Evolutionary conservation across 2,329 filamentous ascomycete genomes (phyloP).

Genomic region (Diaporthe ilicicola): DNA sequence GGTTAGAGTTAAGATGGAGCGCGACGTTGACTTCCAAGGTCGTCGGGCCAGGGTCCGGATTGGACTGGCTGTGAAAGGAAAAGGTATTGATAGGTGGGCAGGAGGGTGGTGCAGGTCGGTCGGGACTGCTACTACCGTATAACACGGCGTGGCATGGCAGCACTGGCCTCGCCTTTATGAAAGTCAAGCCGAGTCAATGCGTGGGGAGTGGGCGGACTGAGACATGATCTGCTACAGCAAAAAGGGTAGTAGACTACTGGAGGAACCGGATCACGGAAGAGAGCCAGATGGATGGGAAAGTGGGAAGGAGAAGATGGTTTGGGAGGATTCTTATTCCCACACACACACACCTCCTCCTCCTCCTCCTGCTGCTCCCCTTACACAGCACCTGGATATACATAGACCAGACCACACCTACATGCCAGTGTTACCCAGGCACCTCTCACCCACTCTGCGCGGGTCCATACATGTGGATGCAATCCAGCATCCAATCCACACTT

Average conservation of each 20-base stretch:
- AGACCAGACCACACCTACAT: background rate
- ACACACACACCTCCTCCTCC: background rate
- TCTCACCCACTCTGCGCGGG: background rate
- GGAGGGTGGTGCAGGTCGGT: conserved; percentile 12
- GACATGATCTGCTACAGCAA: conserved; percentile 49
- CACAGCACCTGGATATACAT: background rate
- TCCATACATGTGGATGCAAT: background rate
- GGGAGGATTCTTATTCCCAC: conserved; percentile 18
- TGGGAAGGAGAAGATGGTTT: conserved; percentile 1
- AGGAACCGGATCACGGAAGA: conserved; percentile 15
- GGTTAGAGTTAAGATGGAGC: conserved; percentile 12
- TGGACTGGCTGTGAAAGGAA: background rate
- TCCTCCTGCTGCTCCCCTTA: background rate
- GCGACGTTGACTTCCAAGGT: conserved; percentile 4
- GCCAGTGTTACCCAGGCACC: background rate
- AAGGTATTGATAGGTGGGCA: conserved; percentile 2
- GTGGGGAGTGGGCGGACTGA: conserved; percentile 39
- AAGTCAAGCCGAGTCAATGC: conserved; percentile 28
- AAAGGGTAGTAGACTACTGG: background rate
- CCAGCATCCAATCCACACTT: background rate
- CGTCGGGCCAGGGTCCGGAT: conserved; percentile 1
- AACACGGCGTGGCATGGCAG: conserved; percentile 12
- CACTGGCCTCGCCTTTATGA: conserved; percentile 20
- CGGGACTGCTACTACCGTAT: background rate
- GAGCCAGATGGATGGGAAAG: conserved; percentile 3